Evolutionary conservation across 192 early-diverging fungal species (phyloP), one percentile per base, ranked within the genome.

Genomic region (Phlyctochytrium planicorne): DNA sequence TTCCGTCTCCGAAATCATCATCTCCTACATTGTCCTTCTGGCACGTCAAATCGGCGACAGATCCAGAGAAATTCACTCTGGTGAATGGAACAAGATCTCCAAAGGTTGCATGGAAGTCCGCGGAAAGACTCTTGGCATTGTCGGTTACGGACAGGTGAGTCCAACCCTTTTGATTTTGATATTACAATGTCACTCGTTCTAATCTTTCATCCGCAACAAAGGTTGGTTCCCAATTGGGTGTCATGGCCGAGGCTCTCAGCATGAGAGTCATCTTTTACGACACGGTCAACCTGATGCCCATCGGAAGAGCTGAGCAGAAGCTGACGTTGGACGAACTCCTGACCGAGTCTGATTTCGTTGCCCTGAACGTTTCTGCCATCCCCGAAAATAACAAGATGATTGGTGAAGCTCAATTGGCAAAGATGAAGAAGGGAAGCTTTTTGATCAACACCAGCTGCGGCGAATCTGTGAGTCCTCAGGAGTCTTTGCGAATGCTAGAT

Each of bases 41-140:
- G 71, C 76, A 2, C 73, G 81, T 27, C 75, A 81, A 55, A 71
- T 82, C 62, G 79, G 76, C 34, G 81, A 82, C 66, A 63, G 78
- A 27, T 67, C 63, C 25, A 32, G 60, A 3, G 81, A 82, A 65
- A 82, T 82, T 62, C 81, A 82, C 70, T 34, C 47, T 1, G 70
- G 73, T 3, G 76, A 81, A 50, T 82, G 81, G 81, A 82, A 82
- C 73, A 82, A 82, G 33, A 66, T 69, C 3, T 76, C 77, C n/a
- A 67, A 55, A 10, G 69, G 79, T 59, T 82, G 81, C 72, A 63
- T 67, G 25, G 81, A 82, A 59, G 77, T 82, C 29, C 69, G 78
- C 30, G 79, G 80, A 10, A 80, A 81, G 66, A 81, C 73, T n/a
- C 63, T 82, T n/a, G 81, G 81, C 31, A 76, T 82, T 47, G 73